Evolutionary conservation across 129 eudicot genomes (phyloP).

Genomic region (Sambucus nigra): DNA sequence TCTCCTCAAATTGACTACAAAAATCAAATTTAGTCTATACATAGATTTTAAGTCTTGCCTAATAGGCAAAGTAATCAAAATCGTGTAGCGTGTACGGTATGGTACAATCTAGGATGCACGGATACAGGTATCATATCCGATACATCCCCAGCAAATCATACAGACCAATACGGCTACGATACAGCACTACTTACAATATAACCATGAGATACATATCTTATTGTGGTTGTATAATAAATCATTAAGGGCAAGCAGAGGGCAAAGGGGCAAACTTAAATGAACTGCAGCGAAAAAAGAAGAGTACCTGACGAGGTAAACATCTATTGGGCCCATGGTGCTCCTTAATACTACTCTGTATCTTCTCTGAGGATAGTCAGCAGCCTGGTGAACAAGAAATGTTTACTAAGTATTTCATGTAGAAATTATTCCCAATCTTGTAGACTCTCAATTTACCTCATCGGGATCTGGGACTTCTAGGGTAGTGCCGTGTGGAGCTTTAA

Average conservation of each 20-base stretch:
- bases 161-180: too few relatives aligned
- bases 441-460: constrained; percentile 52
- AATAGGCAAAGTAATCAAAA: too few relatives aligned
- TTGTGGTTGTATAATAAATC: too few relatives aligned
- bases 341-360: constrained; percentile 79
- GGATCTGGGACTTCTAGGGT: constrained; percentile 97
- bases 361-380: constrained; percentile 84
- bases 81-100: too few relatives aligned
- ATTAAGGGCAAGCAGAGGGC: too few relatives aligned
- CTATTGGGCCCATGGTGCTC: constrained; percentile 98
- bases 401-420: neutral
- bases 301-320: constrained; percentile 92
- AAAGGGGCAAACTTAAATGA: neutral
- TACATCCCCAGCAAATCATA: too few relatives aligned
- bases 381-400: constrained; percentile 29
- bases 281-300: neutral
- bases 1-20: constrained; percentile 92
- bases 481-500: constrained; percentile 99
- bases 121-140: too few relatives aligned
- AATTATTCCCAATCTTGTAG: constrained; percentile 9
- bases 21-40: neutral
- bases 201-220: too few relatives aligned
- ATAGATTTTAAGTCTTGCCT: too few relatives aligned
- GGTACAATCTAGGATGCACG: too few relatives aligned
- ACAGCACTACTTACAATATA: too few relatives aligned